phyloP scores from a whole-genome alignment of 768 basidiomycete genomes.

The Dacryopinax primogenitus region DNA sequence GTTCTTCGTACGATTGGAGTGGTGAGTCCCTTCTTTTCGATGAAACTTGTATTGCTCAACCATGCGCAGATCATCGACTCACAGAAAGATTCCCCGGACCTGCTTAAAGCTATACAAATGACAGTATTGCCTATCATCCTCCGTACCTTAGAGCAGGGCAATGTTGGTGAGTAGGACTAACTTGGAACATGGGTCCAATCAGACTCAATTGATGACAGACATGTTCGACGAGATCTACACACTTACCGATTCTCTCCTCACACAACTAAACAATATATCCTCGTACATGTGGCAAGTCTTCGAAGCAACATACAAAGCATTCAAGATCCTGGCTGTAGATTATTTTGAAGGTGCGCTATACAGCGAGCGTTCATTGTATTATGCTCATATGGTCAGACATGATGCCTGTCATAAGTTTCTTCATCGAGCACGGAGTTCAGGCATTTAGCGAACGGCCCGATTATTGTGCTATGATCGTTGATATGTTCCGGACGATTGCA shows the following conservation, averaged over 20 bases:
- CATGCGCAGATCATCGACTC: constrained; percentile 54
- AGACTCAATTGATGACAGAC: constrained; percentile 35
- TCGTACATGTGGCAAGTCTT: constrained; percentile 80
- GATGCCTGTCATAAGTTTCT: constrained; percentile 79
- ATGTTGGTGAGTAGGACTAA: constrained; percentile 44
- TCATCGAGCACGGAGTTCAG: constrained; percentile 70
- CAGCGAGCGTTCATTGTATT: constrained; percentile 23
- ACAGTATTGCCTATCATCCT: constrained; percentile 64
- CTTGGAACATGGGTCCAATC: not conserved
- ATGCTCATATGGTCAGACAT: constrained; percentile 40
- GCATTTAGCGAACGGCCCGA: constrained; percentile 57
- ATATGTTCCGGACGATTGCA: constrained; percentile 69
- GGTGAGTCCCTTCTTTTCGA: constrained; percentile 30
- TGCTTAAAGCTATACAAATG: constrained; percentile 67
- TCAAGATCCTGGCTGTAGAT: constrained; percentile 73
- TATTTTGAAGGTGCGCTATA: constrained; percentile 60
- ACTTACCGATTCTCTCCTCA: constrained; percentile 70
- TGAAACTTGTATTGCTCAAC: constrained; percentile 6
- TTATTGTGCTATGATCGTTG: constrained; percentile 67
- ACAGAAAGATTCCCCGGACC: constrained; percentile 59
- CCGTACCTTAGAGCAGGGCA: constrained; percentile 62
- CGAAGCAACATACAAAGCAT: constrained; percentile 65
- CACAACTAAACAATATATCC: constrained; percentile 61
- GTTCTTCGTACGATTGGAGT: constrained; percentile 74
- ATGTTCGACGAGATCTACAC: constrained; percentile 81